Conservation (phyloP, 2,329 filamentous ascomycete genomes). For the Alternaria triticina region DNA sequence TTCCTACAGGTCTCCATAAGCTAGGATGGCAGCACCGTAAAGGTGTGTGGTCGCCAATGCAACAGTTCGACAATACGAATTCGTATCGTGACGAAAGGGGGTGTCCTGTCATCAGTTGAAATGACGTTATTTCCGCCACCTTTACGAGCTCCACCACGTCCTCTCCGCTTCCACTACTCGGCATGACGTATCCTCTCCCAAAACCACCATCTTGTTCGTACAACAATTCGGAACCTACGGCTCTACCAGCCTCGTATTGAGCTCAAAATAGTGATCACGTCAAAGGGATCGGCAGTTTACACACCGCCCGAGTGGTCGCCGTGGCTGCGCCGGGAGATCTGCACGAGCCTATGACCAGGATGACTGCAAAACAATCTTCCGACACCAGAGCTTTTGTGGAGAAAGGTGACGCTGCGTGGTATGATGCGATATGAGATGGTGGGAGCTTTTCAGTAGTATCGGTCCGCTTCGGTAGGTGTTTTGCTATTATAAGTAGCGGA, state of each 20-base stretch:
- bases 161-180: neutral
- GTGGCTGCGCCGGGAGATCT: conserved; percentile 10
- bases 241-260: neutral
- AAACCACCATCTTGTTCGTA: neutral
- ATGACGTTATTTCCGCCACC: neutral
- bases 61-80: neutral
- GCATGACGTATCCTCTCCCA: neutral
- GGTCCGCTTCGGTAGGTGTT: neutral
- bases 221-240: neutral
- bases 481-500: neutral
- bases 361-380: neutral
- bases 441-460: neutral
- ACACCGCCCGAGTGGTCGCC: neutral
- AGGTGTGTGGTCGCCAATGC: neutral
- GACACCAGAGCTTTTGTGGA: neutral
- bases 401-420: neutral
- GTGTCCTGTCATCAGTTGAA: neutral
- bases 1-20: neutral
- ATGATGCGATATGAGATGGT: neutral
- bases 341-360: neutral
- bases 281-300: neutral
- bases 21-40: neutral
- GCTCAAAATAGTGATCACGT: neutral
- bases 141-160: neutral
- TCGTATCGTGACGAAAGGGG: neutral